Percentiles rank a stretch among this genome's conserved stretches.
Evolutionary conservation across 495 filamentous ascomycete species (phyloP).

Genomic region (Neurospora sp.): DNA sequence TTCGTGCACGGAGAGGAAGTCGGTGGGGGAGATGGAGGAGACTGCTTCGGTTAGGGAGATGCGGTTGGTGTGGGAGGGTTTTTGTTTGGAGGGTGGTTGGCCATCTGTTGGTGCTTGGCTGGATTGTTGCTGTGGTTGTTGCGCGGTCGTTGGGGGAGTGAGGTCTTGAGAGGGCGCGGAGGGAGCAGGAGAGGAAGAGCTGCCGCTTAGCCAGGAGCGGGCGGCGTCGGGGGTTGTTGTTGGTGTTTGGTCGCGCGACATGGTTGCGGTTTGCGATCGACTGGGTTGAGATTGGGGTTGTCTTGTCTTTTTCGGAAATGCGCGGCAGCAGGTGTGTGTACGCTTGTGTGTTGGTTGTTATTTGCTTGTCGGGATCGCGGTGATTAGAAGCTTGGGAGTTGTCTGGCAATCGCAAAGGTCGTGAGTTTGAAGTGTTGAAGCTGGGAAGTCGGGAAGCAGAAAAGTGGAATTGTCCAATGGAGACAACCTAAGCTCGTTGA

Average conservation of each 20-base stretch:
- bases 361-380: not conserved
- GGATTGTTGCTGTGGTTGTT: not conserved
- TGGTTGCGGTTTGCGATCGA: not conserved
- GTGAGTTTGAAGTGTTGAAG: not conserved
- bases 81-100: no score
- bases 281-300: not conserved
- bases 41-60: constrained; percentile 52
- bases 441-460: not conserved
- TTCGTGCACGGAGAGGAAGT: constrained; percentile 66
- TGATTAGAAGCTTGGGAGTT: not conserved
- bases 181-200: not conserved
- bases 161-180: not conserved
- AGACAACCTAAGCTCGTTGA: not conserved
- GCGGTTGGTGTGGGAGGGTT: constrained; percentile 18
- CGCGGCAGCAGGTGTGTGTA: not conserved
- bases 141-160: not conserved
- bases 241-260: not conserved
- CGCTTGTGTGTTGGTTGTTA: not conserved
- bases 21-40: constrained; percentile 53
- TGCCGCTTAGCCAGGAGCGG: not conserved
- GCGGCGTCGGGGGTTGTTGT: not conserved
- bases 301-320: not conserved
- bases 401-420: not conserved
- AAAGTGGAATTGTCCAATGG: not conserved
- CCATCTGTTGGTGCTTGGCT: no score